These are phyloP conservation scores for Pyrenula aspistea DNA, from an alignment of 495 filamentous ascomycete species.

Conservation along the genomic window DNA sequence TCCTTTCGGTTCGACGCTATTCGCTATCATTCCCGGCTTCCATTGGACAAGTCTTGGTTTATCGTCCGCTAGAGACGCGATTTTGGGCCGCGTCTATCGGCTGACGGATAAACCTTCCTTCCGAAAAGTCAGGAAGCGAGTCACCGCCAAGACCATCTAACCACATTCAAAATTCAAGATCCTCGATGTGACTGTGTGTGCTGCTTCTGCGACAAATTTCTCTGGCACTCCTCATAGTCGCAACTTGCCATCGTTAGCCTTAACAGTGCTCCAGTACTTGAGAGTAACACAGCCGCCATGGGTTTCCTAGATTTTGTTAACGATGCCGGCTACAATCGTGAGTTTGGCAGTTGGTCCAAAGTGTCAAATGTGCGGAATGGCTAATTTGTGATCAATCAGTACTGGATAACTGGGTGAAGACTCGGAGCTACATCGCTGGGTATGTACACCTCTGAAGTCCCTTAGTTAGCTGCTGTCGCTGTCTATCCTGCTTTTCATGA, in stretches of 20 bases:
- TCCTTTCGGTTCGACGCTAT: too few species aligned
- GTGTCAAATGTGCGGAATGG: slow-evolving; percentile 8
- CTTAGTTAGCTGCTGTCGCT: too few species aligned
- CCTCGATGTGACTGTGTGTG: neutral
- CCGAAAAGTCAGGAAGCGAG: too few species aligned
- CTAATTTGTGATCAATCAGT: slow-evolving; percentile 43
- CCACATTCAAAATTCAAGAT: neutral
- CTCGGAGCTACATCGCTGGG: slow-evolving; percentile 90
- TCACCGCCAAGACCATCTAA: neutral
- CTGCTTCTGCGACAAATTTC: neutral
- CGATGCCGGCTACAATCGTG: slow-evolving; percentile 78
- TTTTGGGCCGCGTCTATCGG: too few species aligned
- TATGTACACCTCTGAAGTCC: too few species aligned
- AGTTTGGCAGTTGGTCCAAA: slow-evolving; percentile 23
- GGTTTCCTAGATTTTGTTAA: slow-evolving; percentile 89
- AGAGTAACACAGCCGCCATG: slow-evolving; percentile 45
- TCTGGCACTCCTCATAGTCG: slow-evolving; percentile 3
- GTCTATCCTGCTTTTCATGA: slow-evolving; percentile 42
- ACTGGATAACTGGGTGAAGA: slow-evolving; percentile 82
- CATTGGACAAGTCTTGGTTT: too few species aligned
- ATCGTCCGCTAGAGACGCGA: too few species aligned
- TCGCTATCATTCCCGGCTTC: too few species aligned
- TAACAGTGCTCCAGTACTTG: neutral
- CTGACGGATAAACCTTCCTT: too few species aligned
- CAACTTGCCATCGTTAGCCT: slow-evolving; percentile 6